These are phyloP conservation scores for Epichloe festucae DNA, from an alignment of 2,329 filamentous ascomycete species.

Conservation along the genomic window DNA sequence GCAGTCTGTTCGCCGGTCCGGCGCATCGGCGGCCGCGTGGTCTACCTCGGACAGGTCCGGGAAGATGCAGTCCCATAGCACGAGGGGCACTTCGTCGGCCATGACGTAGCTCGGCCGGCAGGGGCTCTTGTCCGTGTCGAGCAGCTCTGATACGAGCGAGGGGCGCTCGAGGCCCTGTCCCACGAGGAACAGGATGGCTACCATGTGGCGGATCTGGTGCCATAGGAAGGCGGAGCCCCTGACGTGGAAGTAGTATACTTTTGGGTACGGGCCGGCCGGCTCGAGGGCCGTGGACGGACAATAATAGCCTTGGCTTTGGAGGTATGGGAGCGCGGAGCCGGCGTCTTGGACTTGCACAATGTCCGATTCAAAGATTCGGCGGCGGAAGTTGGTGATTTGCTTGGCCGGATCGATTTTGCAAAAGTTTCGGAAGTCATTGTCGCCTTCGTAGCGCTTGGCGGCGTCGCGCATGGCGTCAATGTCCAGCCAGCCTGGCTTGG, in stretches of 20 bases:
- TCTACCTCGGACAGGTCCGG: conserved; percentile 28
- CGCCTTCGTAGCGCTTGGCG: conserved; percentile 65
- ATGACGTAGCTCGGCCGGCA: conserved; percentile 79
- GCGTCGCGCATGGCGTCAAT: conserved; percentile 76
- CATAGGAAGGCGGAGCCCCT: conserved; percentile 89
- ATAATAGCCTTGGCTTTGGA: conserved; percentile 27
- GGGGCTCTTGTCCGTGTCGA: conserved; percentile 60
- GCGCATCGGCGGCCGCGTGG: conserved; percentile 1
- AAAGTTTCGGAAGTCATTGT: conserved; percentile 92
- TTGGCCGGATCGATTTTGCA: conserved; percentile 89
- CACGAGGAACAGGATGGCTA: conserved; percentile 82
- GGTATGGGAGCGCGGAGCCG: conserved; percentile 41
- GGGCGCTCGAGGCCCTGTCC: conserved; percentile 77
- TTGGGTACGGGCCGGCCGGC: conserved; percentile 27
- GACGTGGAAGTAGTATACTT: conserved; percentile 79
- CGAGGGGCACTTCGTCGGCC: conserved; percentile 78
- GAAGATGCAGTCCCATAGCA: conserved; percentile 94
- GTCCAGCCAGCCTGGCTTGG: conserved; percentile 67
- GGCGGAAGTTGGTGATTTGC: conserved; percentile 71
- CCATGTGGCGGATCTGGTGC: conserved; percentile 95
- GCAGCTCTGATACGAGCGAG: conserved; percentile 56
- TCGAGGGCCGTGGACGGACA: not conserved
- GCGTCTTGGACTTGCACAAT: conserved; percentile 56
- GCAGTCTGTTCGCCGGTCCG: conserved; percentile 34
- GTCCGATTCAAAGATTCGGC: conserved; percentile 67